Percentiles rank a stretch among this genome's conserved stretches.
These are phyloP conservation scores for Deuterostichococcus epilithicus DNA, from an alignment of 139 green algal species.

Conservation along the genomic window DNA sequence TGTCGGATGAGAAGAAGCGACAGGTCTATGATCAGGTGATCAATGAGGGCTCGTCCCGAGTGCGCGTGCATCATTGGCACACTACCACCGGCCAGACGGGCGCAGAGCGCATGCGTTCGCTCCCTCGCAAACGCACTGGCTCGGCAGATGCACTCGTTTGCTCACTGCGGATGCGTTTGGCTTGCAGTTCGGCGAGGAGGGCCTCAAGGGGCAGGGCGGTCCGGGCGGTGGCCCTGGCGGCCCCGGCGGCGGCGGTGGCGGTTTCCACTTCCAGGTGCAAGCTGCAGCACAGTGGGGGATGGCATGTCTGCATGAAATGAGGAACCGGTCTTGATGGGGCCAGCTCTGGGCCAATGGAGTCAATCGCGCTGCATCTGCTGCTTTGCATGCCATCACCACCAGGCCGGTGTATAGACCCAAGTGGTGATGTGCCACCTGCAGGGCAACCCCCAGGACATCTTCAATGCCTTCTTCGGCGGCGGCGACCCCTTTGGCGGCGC, in stretches of 20 bases:
- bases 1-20: slow-evolving; percentile 76
- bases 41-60: too few relatives aligned
- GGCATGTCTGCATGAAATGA: neutral
- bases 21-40: slow-evolving; percentile 77
- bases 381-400: too few relatives aligned
- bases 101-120: too few relatives aligned
- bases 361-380: neutral
- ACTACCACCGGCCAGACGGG: too few relatives aligned
- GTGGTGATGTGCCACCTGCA: slow-evolving; percentile 33
- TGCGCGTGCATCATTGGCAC: too few relatives aligned
- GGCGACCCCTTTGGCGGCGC: slow-evolving; percentile 21
- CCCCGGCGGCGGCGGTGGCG: slow-evolving; percentile 32
- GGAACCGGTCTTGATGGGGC: too few relatives aligned
- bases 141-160: too few relatives aligned
- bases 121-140: too few relatives aligned
- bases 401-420: too few relatives aligned
- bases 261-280: slow-evolving; percentile 58
- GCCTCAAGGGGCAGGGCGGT: slow-evolving; percentile 40
- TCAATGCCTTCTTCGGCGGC: slow-evolving; percentile 77
- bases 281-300: neutral
- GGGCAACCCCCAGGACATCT: slow-evolving; percentile 74
- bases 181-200: slow-evolving; percentile 68
- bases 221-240: slow-evolving; percentile 26
- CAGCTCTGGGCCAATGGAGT: neutral
- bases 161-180: too few relatives aligned